Evolutionary conservation across 176 grass and related monocot species (phyloP).

Genomic region (Oropetium thomaeum): DNA sequence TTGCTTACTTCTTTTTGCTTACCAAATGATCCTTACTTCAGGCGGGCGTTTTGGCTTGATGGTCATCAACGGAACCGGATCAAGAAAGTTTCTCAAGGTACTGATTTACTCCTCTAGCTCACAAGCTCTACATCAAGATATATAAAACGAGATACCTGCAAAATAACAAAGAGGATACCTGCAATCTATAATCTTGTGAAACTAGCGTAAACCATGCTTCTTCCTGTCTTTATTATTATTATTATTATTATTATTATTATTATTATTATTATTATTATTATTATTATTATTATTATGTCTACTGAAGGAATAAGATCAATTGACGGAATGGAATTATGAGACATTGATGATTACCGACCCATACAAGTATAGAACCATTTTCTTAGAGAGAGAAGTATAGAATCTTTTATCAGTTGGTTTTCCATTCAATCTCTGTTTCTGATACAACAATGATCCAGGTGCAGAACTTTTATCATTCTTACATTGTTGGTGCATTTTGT

Average conservation of each 20-base stretch:
- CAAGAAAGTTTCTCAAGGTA: conserved; percentile 24
- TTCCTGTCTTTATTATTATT: not conserved
- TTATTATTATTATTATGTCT: not conserved
- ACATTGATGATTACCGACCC: not conserved
- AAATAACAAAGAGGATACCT: not conserved
- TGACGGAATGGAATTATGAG: not conserved
- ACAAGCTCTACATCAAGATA: not conserved
- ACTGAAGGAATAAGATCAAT: no score
- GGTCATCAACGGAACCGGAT: not conserved
- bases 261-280: not conserved
- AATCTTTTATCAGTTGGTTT: not conserved
- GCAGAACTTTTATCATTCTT: not conserved
- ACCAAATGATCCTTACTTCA: conserved; percentile 9
- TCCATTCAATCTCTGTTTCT: not conserved
- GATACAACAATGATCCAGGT: not conserved
- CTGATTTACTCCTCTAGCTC: not conserved
- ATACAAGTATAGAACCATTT: not conserved
- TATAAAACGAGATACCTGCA: no score
- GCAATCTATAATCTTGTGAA: not conserved
- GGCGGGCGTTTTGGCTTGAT: conserved; percentile 24
- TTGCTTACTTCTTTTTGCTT: not conserved
- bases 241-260: not conserved
- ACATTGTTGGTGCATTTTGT: not conserved
- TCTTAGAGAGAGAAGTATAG: not conserved
- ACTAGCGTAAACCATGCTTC: not conserved